phyloP scores from a whole-genome alignment of 2,329 filamentous ascomycete genomes.

The Colletotrichum paranaense region DNA sequence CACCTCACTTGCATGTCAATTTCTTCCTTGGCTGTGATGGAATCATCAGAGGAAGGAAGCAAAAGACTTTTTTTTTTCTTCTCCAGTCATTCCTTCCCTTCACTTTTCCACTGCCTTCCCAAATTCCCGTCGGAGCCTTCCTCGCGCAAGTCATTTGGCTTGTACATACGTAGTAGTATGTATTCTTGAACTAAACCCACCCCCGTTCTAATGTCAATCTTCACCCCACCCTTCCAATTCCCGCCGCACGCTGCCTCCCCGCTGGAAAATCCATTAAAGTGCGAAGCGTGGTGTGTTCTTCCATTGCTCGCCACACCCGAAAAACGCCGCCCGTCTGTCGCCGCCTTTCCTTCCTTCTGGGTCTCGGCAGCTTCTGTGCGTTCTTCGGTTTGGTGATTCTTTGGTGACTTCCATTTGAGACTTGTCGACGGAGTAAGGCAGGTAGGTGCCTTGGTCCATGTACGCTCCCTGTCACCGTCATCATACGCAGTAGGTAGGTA shows the following conservation, averaged over 20 bases:
- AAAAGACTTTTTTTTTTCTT: not conserved
- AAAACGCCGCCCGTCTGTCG: conserved; percentile 1
- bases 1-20: not conserved
- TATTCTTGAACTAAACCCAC: not conserved
- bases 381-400: not conserved
- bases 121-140: not conserved
- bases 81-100: not conserved
- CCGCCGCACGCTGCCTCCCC: not conserved
- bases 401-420: not conserved
- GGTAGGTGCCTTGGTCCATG: not conserved
- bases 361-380: conserved; percentile 3
- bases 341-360: conserved; percentile 2
- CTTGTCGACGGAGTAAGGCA: not conserved
- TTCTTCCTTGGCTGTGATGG: not conserved
- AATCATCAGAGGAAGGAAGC: not conserved
- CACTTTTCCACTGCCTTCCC: not conserved
- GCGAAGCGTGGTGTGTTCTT: not conserved
- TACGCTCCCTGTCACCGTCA: conserved; percentile 20
- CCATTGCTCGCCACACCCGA: conserved; percentile 17
- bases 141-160: not conserved
- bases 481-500: not conserved
- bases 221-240: not conserved
- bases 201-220: not conserved
- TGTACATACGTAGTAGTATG: not conserved
- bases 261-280: not conserved